Conservation (phyloP, 768 basidiomycete species). For the Flagelloscypha sp. region DNA sequence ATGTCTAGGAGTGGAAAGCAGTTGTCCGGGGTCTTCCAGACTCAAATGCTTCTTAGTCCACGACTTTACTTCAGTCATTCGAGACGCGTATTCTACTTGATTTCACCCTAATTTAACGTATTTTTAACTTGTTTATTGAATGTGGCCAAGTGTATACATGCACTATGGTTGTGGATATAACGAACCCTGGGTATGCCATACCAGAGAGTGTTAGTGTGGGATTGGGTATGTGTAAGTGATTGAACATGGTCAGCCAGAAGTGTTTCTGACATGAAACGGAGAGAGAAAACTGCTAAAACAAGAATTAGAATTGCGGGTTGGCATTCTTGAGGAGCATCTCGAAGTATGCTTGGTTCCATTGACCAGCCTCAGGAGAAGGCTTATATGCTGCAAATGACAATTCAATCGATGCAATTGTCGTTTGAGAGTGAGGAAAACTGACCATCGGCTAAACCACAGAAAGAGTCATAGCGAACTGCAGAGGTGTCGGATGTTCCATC, state of each 20-base stretch:
- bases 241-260: neutral
- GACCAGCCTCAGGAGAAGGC: slow-evolving; percentile 28
- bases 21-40: slow-evolving; percentile 17
- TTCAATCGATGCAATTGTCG: too few relatives aligned
- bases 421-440: slow-evolving; percentile 6
- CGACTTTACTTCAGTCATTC: too few relatives aligned
- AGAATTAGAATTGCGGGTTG: slow-evolving; percentile 15
- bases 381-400: slow-evolving; percentile 14
- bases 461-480: slow-evolving; percentile 22
- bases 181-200: neutral
- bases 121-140: neutral
- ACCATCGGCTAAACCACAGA: slow-evolving; percentile 14
- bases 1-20: slow-evolving; percentile 25
- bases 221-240: neutral
- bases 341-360: slow-evolving; percentile 27
- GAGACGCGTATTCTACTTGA: too few relatives aligned
- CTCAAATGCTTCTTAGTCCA: too few relatives aligned
- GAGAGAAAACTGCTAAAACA: neutral
- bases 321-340: slow-evolving; percentile 21
- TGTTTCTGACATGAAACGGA: neutral
- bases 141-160: neutral
- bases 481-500: slow-evolving; percentile 29
- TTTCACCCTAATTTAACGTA: slow-evolving; percentile 6
- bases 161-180: neutral
- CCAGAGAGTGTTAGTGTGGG: neutral